A percentile compares a stretch with the other conserved stretches of the same genome.
Evolutionary conservation across 192 early-diverging fungal species (phyloP).

Genomic region (Backusella westeae): DNA sequence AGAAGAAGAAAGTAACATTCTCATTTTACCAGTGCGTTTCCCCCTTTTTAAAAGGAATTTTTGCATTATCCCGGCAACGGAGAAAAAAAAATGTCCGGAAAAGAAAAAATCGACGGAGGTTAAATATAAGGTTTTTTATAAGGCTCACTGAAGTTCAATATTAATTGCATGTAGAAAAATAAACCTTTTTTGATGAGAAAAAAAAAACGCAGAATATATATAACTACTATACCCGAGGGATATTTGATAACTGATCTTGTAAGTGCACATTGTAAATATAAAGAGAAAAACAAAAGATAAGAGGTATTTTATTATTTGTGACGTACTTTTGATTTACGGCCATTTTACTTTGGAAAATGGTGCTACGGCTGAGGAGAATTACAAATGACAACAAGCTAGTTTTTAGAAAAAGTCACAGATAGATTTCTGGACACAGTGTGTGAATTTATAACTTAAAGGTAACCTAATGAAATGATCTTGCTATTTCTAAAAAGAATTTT

Average conservation of each 20-base stretch:
- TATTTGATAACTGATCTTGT: background rate
- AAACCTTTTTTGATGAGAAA: background rate
- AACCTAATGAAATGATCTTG: no score
- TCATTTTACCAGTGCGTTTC: background rate
- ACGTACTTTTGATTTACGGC: background rate
- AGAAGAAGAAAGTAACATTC: background rate
- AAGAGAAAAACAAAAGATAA: background rate
- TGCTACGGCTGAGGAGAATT: background rate
- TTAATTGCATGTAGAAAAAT: no score
- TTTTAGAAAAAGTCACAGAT: background rate
- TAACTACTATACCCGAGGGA: background rate
- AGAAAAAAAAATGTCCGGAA: slow-evolving; percentile 3
- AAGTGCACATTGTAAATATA: background rate
- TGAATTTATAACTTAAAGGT: background rate
- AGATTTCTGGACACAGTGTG: background rate
- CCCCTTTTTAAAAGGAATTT: background rate
- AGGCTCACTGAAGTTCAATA: background rate
- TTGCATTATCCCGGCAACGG: background rate
- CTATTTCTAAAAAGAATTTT: background rate
- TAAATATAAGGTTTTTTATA: background rate
- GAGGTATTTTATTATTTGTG: background rate
- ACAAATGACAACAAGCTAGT: background rate
- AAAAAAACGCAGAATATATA: background rate
- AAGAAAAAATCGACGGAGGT: background rate
- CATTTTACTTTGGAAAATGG: background rate